These are phyloP conservation scores for Neurospora sp. DNA, from an alignment of 495 filamentous ascomycete species.

Conservation along the genomic window DNA sequence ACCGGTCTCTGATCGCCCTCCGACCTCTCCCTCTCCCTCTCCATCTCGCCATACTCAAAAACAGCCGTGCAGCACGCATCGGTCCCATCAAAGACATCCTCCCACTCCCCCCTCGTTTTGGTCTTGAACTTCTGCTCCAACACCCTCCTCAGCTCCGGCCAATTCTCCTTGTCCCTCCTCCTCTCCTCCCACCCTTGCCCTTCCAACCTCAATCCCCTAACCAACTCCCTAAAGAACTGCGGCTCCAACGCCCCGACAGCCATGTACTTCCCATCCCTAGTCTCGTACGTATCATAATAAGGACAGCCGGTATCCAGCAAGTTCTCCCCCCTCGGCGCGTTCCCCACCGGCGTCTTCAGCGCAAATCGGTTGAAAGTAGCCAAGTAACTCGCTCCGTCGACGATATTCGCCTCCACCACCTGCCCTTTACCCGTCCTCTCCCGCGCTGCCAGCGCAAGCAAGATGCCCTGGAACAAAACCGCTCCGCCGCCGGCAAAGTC, in stretches of 20 bases:
- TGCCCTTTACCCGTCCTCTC: slow-evolving; percentile 61
- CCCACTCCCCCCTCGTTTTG: slow-evolving; percentile 76
- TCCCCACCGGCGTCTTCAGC: slow-evolving; percentile 49
- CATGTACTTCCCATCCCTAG: slow-evolving; percentile 71
- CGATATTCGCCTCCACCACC: slow-evolving; percentile 93
- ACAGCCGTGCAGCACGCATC: slow-evolving; percentile 92
- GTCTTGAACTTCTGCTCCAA: slow-evolving; percentile 57
- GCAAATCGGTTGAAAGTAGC: slow-evolving; percentile 63
- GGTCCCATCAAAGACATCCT: slow-evolving; percentile 70
- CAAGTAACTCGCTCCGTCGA: slow-evolving; percentile 74
- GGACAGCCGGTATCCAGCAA: slow-evolving; percentile 75
- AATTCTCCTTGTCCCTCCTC: slow-evolving; percentile 47
- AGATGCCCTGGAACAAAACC: slow-evolving; percentile 58
- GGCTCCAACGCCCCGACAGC: slow-evolving; percentile 86
- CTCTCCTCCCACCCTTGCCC: slow-evolving; percentile 41
- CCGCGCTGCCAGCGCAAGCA: slow-evolving; percentile 48
- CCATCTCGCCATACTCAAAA: slow-evolving; percentile 61
- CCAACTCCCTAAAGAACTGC: slow-evolving; percentile 63
- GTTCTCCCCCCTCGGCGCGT: slow-evolving; percentile 59
- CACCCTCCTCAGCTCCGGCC: slow-evolving; percentile 49
- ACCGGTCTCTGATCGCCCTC: slow-evolving; percentile 67
- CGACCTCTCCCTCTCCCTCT: slow-evolving; percentile 33
- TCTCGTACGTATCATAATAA: slow-evolving; percentile 82
- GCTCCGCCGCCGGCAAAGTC: slow-evolving; percentile 92
- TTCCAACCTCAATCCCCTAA: slow-evolving; percentile 53